These are phyloP conservation scores for Moesziomyces parantarcticus DNA, from an alignment of 1,284 basidiomycete genomes.

Conservation along the genomic window DNA sequence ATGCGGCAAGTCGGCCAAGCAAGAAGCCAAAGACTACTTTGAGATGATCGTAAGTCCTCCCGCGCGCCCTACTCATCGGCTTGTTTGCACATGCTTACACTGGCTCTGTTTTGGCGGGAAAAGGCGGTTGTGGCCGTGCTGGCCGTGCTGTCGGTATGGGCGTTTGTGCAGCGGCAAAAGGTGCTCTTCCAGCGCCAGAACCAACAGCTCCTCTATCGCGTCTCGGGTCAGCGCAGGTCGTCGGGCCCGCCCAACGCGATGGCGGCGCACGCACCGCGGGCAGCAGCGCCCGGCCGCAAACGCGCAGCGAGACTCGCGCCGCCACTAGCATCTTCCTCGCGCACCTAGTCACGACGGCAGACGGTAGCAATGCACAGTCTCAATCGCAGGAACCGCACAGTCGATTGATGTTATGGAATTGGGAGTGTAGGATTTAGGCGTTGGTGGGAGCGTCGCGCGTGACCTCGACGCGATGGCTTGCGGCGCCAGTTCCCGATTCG, in stretches of 20 bases:
- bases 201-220: slow-evolving; percentile 14
- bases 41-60: slow-evolving; percentile 40
- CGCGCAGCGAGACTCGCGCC: slow-evolving; percentile 10
- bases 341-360: background rate
- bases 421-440: slow-evolving; percentile 4
- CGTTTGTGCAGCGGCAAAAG: slow-evolving; percentile 40
- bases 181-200: slow-evolving; percentile 32
- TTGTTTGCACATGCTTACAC: background rate
- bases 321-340: background rate
- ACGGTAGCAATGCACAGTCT: too few species aligned
- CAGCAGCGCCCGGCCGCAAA: slow-evolving; percentile 1
- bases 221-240: slow-evolving; percentile 16
- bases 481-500: slow-evolving; percentile 33
- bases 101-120: background rate
- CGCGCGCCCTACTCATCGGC: too few species aligned
- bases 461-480: slow-evolving; percentile 14
- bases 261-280: too few species aligned
- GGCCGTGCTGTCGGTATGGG: slow-evolving; percentile 29
- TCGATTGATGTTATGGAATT: background rate
- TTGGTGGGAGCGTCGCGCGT: slow-evolving; percentile 25
- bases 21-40: slow-evolving; percentile 46
- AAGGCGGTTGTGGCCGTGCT: slow-evolving; percentile 26
- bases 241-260: background rate
- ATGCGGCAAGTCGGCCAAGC: slow-evolving; percentile 42
- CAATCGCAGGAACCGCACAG: background rate